Percentiles rank a stretch among this genome's conserved stretches.
phyloP scores from a whole-genome alignment of 441 rosid genomes.

The Gossypium trilobum region DNA sequence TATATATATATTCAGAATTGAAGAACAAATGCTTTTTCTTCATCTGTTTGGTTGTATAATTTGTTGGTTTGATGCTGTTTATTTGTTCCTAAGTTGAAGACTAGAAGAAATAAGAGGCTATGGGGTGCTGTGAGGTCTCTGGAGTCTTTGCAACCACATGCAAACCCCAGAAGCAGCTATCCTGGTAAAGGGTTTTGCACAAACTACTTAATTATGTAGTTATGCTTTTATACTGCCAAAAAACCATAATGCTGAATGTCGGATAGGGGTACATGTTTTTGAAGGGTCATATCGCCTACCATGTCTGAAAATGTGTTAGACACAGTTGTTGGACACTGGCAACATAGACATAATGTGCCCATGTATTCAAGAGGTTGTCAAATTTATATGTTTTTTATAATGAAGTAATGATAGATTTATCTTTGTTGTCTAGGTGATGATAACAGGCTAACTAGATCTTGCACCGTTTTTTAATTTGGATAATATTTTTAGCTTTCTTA shows the following conservation, averaged over 20 bases:
- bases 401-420: not conserved
- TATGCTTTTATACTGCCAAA: not conserved
- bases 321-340: not conserved
- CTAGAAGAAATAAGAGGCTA: conserved; percentile 48
- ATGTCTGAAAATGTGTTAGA: not conserved
- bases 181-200: conserved; percentile 46
- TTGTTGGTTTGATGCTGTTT: conserved; percentile 11
- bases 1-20: not conserved
- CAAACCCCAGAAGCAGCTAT: conserved; percentile 64
- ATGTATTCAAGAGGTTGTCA: not conserved
- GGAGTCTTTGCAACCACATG: conserved; percentile 72
- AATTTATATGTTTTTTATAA: not conserved
- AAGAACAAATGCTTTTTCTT: not conserved
- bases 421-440: not conserved
- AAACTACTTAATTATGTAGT: conserved; percentile 1
- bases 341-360: not conserved
- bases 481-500: not conserved
- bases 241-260: not conserved
- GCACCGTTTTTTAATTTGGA: not conserved
- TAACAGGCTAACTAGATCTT: not conserved
- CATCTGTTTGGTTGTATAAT: conserved; percentile 11
- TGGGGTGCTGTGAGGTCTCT: conserved; percentile 77
- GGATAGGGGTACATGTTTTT: not conserved
- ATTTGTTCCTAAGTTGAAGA: conserved; percentile 33
- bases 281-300: not conserved